Conservation (phyloP, 495 filamentous ascomycete species). For the Hyaloscypha bicolor region DNA sequence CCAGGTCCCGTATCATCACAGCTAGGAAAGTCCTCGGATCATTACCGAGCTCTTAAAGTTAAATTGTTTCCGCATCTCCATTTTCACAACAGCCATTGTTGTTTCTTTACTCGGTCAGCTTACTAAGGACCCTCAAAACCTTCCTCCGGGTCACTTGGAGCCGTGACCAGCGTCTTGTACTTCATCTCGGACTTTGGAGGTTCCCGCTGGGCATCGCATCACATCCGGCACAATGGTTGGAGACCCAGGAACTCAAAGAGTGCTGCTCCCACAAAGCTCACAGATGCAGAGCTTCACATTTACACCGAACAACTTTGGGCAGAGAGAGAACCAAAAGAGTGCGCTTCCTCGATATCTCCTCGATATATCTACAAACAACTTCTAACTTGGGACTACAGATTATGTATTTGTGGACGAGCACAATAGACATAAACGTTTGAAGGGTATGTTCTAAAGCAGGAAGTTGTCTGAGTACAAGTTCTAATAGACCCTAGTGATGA, state of each 20-base stretch:
- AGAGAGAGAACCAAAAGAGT: constrained; percentile 70
- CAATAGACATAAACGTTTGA: constrained; percentile 95
- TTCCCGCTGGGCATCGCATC: not conserved
- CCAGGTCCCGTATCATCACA: constrained; percentile 9
- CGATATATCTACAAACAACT: not conserved
- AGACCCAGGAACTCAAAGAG: constrained; percentile 46
- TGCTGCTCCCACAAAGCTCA: constrained; percentile 58
- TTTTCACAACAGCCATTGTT: constrained; percentile 15
- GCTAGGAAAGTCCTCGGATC: constrained; percentile 15
- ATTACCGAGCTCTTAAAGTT: constrained; percentile 24
- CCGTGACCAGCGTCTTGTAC: not conserved
- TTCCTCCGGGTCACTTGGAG: not conserved
- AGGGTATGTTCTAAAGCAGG: constrained; percentile 61
- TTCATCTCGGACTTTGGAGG: not conserved
- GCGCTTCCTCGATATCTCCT: constrained; percentile 29
- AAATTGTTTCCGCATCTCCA: constrained; percentile 25
- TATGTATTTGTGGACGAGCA: constrained; percentile 99
- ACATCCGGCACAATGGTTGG: constrained; percentile 49
- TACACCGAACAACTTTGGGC: constrained; percentile 57
- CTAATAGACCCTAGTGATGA: constrained; percentile 72
- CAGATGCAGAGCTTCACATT: constrained; percentile 62
- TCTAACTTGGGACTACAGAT: constrained; percentile 52
- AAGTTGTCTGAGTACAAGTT: constrained; percentile 23
- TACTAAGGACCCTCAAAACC: not conserved
- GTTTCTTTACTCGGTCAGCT: constrained; percentile 4